These are phyloP conservation scores for Draba incana DNA, from an alignment of 345 rosid genomes.

Conservation along the genomic window DNA sequence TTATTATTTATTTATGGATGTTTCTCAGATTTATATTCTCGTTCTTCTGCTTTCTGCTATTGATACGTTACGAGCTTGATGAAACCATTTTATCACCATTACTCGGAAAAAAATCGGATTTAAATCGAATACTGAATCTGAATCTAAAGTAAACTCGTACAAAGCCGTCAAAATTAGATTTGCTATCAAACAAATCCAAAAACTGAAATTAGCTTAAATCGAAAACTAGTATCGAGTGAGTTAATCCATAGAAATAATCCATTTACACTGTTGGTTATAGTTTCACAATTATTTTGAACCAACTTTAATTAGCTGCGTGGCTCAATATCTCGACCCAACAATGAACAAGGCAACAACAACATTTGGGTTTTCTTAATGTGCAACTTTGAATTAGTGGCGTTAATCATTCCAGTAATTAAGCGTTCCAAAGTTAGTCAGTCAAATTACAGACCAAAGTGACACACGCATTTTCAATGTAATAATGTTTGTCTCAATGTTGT, in stretches of 20 bases:
- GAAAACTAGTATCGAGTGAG: background rate
- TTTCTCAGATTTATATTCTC: slow-evolving; percentile 10
- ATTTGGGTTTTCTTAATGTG: background rate
- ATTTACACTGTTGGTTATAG: too few relatives aligned
- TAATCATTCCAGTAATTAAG: background rate
- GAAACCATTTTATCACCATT: too few relatives aligned
- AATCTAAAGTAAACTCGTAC: background rate
- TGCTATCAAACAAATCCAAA: background rate
- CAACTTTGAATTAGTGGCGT: background rate
- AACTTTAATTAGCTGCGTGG: background rate
- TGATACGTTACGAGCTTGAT: background rate
- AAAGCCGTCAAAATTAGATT: background rate
- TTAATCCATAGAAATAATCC: too few relatives aligned
- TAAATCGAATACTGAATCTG: background rate
- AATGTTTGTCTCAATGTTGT: background rate
- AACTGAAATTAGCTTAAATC: background rate
- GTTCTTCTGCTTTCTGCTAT: background rate
- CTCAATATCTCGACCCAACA: background rate
- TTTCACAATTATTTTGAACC: background rate
- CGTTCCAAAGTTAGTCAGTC: background rate
- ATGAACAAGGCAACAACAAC: background rate
- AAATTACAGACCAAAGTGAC: background rate
- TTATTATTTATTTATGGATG: slow-evolving; percentile 34
- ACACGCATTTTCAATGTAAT: background rate
- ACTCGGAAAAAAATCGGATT: background rate